Percentiles rank a stretch among this genome's conserved stretches.
Evolutionary conservation across 2,329 filamentous ascomycete genomes (phyloP).

Genomic region (Beauveria caledonica): DNA sequence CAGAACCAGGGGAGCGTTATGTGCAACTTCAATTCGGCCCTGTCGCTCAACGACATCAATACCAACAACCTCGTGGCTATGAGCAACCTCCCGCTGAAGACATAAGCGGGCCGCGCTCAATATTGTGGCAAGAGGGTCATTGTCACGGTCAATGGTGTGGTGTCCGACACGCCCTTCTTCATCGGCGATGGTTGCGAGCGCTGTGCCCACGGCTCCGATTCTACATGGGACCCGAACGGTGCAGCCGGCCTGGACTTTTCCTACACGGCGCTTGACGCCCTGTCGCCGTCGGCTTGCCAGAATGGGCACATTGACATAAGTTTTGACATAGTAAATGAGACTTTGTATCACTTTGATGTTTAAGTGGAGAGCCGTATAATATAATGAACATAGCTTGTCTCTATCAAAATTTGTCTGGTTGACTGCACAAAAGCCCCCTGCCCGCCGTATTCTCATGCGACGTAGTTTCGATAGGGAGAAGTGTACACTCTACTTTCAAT

Average conservation of each 20-base stretch:
- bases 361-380: too few relatives aligned
- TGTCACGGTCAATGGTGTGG: constrained; percentile 14
- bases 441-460: too few relatives aligned
- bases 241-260: constrained; percentile 15
- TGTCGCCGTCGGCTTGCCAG: constrained; percentile 12
- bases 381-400: too few relatives aligned
- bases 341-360: constrained; percentile 14
- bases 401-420: too few relatives aligned
- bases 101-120: constrained; percentile 8
- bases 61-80: constrained; percentile 15
- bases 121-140: constrained; percentile 15
- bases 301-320: constrained; percentile 13
- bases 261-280: constrained; percentile 9
- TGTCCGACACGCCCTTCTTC: constrained; percentile 10
- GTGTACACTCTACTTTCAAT: too few relatives aligned
- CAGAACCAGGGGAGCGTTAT: constrained; percentile 11
- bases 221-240: constrained; percentile 12
- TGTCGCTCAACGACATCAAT: constrained; percentile 10
- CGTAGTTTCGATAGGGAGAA: too few relatives aligned
- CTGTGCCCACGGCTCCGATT: constrained; percentile 11
- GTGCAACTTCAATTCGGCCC: constrained; percentile 3
- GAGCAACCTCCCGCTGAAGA: constrained; percentile 14
- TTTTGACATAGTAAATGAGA: constrained; percentile 15
- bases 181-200: constrained; percentile 15
- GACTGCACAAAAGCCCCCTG: too few relatives aligned